Base-by-base conservation (phyloP, 352 stramenopile genomes). In the Phytophthora lateralis region DNA sequence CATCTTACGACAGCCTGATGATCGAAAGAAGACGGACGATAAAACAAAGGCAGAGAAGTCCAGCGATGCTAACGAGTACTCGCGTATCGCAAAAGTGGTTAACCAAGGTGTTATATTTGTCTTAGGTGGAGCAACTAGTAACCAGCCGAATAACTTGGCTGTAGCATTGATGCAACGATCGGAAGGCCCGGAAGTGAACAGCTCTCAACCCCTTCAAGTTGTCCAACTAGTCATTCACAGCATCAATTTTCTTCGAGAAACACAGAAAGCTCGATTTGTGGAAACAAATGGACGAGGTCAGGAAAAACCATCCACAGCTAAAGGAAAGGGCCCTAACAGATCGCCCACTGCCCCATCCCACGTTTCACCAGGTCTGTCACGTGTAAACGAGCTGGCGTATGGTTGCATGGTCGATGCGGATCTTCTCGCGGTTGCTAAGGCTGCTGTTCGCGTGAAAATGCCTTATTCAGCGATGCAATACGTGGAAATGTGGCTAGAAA, bases 381-480 rank as follows among this genome's bases (percentile, higher is more conserved):
- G 26, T 11, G 11, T 60, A 6, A 85, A 80, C 54, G 55, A 69
- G 30, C 38, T 63, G 18, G 68, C 75, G 1, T 94, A 94, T 55
- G 69, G 60, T 10, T 92, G 81, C 21, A 53, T 89, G 29, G 44
- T 91, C 20, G 74, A 92, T 24, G 63, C 89, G 5, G 69, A 90
- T 42, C 67, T 91, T 20, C 65, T 95, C 14, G 58, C 85, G 27
- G 53, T 96, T 42, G 88, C 88, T 4, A 70, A 68, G 20, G 79
- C 86, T 17, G 80, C 88, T 4, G 70, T 93, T 14, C 59, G 59
- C 8, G 82, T 88, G 4, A 89, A 95, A 43, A 94, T 96, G 84
- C 88, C 88, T 7, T 96, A 92, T 45, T 93, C 86, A 17, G 85
- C 88, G 1, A 93, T 96, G 82, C 88, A 96, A 50, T 96, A 90